These are phyloP conservation scores for Backusella circina DNA, from an alignment of 192 early-diverging fungal species.

Conservation along the genomic window DNA sequence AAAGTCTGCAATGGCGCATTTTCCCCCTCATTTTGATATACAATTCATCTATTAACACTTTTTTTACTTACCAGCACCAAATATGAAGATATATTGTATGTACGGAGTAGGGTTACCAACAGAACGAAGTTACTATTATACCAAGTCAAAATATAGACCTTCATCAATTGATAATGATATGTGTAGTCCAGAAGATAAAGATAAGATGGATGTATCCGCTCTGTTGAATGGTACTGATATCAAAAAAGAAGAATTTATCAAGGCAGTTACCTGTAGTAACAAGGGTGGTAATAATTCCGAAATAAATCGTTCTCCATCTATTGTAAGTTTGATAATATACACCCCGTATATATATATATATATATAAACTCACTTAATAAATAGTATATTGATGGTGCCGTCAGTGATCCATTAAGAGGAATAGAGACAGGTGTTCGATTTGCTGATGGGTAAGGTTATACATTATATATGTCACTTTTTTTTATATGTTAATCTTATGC, in stretches of 20 bases:
- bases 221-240: neutral
- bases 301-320: neutral
- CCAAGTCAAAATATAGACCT: conserved; percentile 31
- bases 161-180: neutral
- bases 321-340: neutral
- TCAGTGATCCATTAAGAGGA: conserved; percentile 49
- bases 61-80: conserved; percentile 45
- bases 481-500: neutral
- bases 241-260: neutral
- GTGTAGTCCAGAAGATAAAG: neutral
- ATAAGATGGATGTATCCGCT: neutral
- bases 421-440: conserved; percentile 66
- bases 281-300: conserved; percentile 5
- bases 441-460: conserved; percentile 56
- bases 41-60: too few species aligned
- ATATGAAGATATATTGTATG: conserved; percentile 76
- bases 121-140: conserved; percentile 81
- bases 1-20: too few species aligned
- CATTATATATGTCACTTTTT: neutral
- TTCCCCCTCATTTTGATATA: too few species aligned
- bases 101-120: conserved; percentile 78
- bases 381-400: conserved; percentile 51
- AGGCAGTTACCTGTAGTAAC: conserved; percentile 7
- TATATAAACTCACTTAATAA: neutral
- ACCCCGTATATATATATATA: neutral